phyloP scores from a whole-genome alignment of 495 filamentous ascomycete species.

The Apiosordaria backusii region DNA sequence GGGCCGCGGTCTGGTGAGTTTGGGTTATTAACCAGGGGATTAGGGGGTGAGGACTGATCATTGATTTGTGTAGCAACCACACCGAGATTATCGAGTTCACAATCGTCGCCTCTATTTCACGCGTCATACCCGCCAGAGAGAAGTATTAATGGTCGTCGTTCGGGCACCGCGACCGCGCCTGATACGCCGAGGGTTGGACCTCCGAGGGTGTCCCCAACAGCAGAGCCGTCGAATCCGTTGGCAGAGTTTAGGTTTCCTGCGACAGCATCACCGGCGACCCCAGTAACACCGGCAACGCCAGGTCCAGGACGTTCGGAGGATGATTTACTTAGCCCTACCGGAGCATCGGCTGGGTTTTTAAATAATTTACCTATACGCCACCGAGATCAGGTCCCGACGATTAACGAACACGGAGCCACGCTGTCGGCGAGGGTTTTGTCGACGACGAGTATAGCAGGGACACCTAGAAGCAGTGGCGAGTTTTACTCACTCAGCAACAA shows the following conservation, averaged over 20 bases:
- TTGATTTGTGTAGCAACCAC: constrained; percentile 37
- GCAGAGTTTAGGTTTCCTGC: constrained; percentile 70
- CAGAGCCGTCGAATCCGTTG: constrained; percentile 37
- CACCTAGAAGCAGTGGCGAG: constrained; percentile 85
- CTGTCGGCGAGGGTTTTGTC: constrained; percentile 68
- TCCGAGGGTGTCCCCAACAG: constrained; percentile 30
- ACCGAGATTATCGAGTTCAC: constrained; percentile 35
- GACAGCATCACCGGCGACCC: constrained; percentile 42
- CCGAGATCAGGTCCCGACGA: constrained; percentile 41
- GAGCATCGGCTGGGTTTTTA: constrained; percentile 28
- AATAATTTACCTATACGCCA: constrained; percentile 33
- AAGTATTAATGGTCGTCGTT: constrained; percentile 34
- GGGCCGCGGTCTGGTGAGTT: constrained; percentile 35
- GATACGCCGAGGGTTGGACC: constrained; percentile 38
- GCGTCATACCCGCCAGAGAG: constrained; percentile 46
- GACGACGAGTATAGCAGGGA: constrained; percentile 61
- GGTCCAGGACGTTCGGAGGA: constrained; percentile 12
- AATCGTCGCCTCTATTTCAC: constrained; percentile 46
- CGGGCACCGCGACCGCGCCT: constrained; percentile 38
- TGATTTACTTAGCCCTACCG: constrained; percentile 38
- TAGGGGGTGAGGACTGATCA: constrained; percentile 3
- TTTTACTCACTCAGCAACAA: constrained; percentile 93
- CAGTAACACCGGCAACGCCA: not conserved
- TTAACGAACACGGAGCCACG: constrained; percentile 55
- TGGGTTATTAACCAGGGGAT: not conserved